Conservation (phyloP, 192 early-diverging fungal genomes). For the Rhizoclosmatium sp. region DNA sequence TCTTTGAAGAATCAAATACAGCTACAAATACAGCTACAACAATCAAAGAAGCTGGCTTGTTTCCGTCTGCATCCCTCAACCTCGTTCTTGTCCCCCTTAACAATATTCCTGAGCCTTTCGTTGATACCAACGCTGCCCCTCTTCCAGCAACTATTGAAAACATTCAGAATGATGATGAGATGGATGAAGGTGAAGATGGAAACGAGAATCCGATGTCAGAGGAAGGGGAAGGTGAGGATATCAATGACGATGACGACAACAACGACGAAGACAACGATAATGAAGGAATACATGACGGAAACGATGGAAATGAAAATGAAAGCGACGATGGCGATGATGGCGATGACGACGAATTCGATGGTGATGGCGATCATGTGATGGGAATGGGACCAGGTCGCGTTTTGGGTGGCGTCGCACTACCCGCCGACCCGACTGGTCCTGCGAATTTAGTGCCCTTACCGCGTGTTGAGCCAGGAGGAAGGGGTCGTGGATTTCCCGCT, state of each 20-base stretch:
- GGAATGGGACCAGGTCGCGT: not conserved
- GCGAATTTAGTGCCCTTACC: too few relatives aligned
- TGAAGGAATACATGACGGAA: constrained; percentile 1
- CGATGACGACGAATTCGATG: not conserved
- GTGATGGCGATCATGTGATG: constrained; percentile 1
- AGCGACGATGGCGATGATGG: constrained; percentile 5
- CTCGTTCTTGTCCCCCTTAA: not conserved
- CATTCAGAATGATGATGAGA: not conserved
- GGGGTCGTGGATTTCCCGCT: not conserved
- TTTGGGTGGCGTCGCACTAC: not conserved
- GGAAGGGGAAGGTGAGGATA: not conserved
- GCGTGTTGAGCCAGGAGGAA: not conserved
- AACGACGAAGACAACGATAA: not conserved
- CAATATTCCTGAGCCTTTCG: not conserved
- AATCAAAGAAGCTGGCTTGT: constrained; percentile 6
- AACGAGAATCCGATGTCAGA: not conserved
- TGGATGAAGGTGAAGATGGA: constrained; percentile 8
- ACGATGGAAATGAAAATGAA: not conserved
- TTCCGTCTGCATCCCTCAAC: constrained; percentile 13
- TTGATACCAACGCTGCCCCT: not conserved
- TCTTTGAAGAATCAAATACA: not conserved
- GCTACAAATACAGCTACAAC: not conserved
- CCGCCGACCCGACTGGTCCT: too few relatives aligned
- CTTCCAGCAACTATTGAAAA: not conserved
- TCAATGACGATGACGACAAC: not conserved